These are phyloP conservation scores for Deuterostichococcus epilithicus DNA, from an alignment of 139 green algal species.

Conservation along the genomic window DNA sequence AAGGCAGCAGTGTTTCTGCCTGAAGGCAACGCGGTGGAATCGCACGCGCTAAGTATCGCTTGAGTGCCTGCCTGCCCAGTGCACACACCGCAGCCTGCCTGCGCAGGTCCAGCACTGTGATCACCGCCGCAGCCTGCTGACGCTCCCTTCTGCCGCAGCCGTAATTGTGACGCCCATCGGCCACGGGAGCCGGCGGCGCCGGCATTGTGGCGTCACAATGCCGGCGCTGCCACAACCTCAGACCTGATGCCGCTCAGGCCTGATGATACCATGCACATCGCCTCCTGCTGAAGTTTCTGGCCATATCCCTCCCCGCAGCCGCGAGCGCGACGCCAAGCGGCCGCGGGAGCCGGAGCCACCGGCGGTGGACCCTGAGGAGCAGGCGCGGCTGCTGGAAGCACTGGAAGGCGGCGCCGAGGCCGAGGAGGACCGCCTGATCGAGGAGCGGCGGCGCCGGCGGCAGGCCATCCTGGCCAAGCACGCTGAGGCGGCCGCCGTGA, in stretches of 20 bases:
- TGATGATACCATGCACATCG: too few species aligned
- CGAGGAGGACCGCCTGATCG: conserved; percentile 57
- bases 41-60: not conserved
- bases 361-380: conserved; percentile 10
- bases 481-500: conserved; percentile 21
- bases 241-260: too few species aligned
- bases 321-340: not conserved
- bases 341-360: not conserved
- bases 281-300: too few species aligned
- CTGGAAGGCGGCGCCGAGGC: conserved; percentile 33
- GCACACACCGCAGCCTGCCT: not conserved
- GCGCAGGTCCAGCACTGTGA: not conserved
- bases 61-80: not conserved
- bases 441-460: conserved; percentile 50
- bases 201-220: too few species aligned
- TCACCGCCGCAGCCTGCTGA: too few species aligned
- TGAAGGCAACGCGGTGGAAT: not conserved
- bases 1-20: not conserved
- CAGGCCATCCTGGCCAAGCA: conserved; percentile 64
- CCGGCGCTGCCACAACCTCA: too few species aligned
- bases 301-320: too few species aligned
- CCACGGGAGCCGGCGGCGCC: too few species aligned
- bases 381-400: conserved; percentile 23
- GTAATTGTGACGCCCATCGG: too few species aligned
- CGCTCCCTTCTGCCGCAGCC: too few species aligned